Base-by-base conservation (phyloP, 169 alveolate genomes). In the Cryptosporidium tyzzeri region DNA sequence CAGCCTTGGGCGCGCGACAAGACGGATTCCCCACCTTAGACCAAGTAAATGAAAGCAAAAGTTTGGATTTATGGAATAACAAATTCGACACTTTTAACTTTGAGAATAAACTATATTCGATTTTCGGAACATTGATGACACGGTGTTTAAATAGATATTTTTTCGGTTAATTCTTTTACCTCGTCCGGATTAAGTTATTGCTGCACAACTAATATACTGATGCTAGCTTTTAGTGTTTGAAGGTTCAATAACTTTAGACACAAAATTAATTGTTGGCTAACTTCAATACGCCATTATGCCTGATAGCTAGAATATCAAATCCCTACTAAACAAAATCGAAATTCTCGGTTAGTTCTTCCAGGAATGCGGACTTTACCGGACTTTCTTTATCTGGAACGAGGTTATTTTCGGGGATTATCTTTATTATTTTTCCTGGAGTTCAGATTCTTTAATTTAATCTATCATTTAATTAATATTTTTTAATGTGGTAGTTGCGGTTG, bases 1-100 rank as follows among this genome's bases (percentile, higher is more conserved):
- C 86, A 4, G 71, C 70, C 65, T 48, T 59, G 8, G 33, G 21
- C 37, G 71, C 73, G 71, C 73, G 86, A 61, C 86, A 61, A 23
- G 70, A 73, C 86, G 86, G 2, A 0, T 16, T n/a, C 37, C 85
- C 85, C 85, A 45, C 41, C 62, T 35, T 35, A 0, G 16, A 21
- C 37, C 10, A 23, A 23, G 8, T 16, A 14, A 48, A 48, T 48
- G n/a, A 48, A 48, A 39, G 14, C 16, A 41, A 3, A 41, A 9
- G 48, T 9, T 41, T 41, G 16, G 16, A 41, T 8, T 41, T 41
- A 1, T 8, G 48, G 14, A 41, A 41, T 41, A 0, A 1, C 35
- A 31, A 5, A 1, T 41, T 48, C 12, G 21, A 48, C 12, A 48
- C 2, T 48, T 48, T 48, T 14, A 14, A 14, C 4, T 14, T 14